Base-by-base conservation (phyloP, 2,329 filamentous ascomycete genomes). In the Cryphonectria japonica region DNA sequence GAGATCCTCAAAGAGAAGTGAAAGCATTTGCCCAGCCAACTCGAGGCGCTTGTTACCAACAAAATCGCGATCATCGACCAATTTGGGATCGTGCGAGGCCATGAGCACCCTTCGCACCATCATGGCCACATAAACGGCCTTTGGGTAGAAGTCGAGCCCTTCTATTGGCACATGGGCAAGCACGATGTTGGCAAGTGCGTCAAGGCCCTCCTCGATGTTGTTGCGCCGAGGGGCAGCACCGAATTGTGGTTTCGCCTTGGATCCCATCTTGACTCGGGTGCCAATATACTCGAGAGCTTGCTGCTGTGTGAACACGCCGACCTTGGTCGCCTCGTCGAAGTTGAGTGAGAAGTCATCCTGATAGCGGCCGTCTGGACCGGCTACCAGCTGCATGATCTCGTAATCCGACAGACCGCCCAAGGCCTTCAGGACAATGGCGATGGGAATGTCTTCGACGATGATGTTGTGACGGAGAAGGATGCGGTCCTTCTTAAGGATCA, bases 51-150 rank as follows among this genome's bases (percentile, higher is more conserved):
- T 99, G 83, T 99, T 99, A 75, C 96, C 96, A 41, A 99, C 94
- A 78, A 98, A 99, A 82, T 99, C 97, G 78, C 96, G 89, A 79
- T 99, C 96, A 76, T 99, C 96, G 1, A 99, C 94, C 68, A 98
- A 85, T 70, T 92, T 94, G 1, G 93, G 89, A 78, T 99, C 93
- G 72, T 96, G 92, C 78, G 94, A 92, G 1, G 95, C 95, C 93
- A 98, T 97, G 65, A 99, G 83, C 3, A 98, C 95, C 80, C 95
- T 89, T n/a, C 96, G 92, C 39, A 94, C 93, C 96, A 99, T 99
- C 84, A 97, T 93, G 64, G 95, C 95, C 69, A 99, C 90, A 77
- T 98, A 99, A 11, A 98, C 88, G 32, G 95, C 95, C 79, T 99
- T 99, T n/a, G 95, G 95, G 69, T 96, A 91, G 80, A 98, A 98